Base-by-base conservation (phyloP, 2,329 filamentous ascomycete species). In the Paecilomyces variotii region DNA sequence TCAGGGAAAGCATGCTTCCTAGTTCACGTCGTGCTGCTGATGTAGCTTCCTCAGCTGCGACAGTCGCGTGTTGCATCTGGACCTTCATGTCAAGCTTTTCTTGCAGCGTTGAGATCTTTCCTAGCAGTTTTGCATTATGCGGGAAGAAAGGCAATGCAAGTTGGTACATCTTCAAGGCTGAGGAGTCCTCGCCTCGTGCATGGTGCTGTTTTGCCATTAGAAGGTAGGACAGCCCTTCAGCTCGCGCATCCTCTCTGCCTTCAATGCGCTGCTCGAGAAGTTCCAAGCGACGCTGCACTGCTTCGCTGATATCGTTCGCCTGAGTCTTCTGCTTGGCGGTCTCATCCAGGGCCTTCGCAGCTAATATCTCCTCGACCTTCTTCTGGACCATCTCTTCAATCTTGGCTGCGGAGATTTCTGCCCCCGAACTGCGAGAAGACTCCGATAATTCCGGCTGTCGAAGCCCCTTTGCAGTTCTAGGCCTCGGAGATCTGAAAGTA, bases 141-240 rank as follows among this genome's bases (percentile, higher is more conserved):
- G 92, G 92, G 66, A 97, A 97, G 74, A 85, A 94, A 0, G 90
- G 88, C 56, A 91, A 76, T 0, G 93, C 93, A 63, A 90, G 79
- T 71, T 93, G 87, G 69, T 96, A 97, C 85, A 94, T 93, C 65
- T 85, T 86, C 60, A 97, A 76, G 0, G 92, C 91, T 34, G 84
- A 89, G 2, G 78, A 79, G 56, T 95, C 86, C 64, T 97, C 90
- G 1, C 91, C 91, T 3, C 85, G 82, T 56, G 91, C 90, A 69
- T 92, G 91, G 68, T 95, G 89, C 71, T 97, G 91, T 64, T 94
- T 89, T 0, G 91, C 93, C 81, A 94, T 91, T n/a, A 97, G 80
- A 34, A 97, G 76, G 66, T 89, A 91, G 10, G 91, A 89, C 28
- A 97, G 75, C 0, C 93, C 94, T 62, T 96, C 90, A 0, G 90